phyloP scores from a whole-genome alignment of 306 rosid genomes.

The Macrotyloma uniflorum region DNA sequence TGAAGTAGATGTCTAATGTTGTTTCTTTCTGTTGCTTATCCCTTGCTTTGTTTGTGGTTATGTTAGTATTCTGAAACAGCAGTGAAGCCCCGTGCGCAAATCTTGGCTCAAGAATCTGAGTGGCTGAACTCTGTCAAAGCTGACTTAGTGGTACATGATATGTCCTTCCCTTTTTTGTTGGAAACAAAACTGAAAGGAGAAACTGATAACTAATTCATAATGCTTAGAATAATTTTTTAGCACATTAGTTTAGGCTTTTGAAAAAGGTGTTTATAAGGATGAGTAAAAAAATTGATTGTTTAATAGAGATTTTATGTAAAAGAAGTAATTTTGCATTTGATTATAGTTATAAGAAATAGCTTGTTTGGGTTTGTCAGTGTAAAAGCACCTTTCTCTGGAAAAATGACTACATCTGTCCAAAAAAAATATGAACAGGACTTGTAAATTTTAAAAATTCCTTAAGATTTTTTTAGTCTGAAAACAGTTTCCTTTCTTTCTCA shows the following conservation, averaged over 20 bases:
- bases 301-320: neutral
- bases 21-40: slow-evolving; percentile 19
- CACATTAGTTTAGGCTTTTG: neutral
- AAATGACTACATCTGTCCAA: neutral
- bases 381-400: neutral
- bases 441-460: neutral
- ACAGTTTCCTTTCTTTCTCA: neutral
- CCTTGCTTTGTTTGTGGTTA: slow-evolving; percentile 23
- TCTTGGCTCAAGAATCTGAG: slow-evolving; percentile 73
- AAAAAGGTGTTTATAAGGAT: neutral
- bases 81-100: slow-evolving; percentile 74
- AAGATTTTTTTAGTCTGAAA: neutral
- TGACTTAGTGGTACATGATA: slow-evolving; percentile 79
- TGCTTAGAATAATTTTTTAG: slow-evolving; percentile 19
- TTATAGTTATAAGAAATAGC: neutral
- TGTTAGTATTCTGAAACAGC: slow-evolving; percentile 89
- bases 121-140: slow-evolving; percentile 93
- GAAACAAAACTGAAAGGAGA: slow-evolving; percentile 14
- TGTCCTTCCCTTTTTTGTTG: slow-evolving; percentile 12
- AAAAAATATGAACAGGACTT: neutral
- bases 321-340: neutral
- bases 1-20: neutral
- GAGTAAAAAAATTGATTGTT: neutral
- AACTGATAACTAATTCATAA: slow-evolving; percentile 2
- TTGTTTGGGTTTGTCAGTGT: neutral